phyloP scores from a whole-genome alignment of 352 stramenopile genomes.

The Phytopythium aichiense region DNA sequence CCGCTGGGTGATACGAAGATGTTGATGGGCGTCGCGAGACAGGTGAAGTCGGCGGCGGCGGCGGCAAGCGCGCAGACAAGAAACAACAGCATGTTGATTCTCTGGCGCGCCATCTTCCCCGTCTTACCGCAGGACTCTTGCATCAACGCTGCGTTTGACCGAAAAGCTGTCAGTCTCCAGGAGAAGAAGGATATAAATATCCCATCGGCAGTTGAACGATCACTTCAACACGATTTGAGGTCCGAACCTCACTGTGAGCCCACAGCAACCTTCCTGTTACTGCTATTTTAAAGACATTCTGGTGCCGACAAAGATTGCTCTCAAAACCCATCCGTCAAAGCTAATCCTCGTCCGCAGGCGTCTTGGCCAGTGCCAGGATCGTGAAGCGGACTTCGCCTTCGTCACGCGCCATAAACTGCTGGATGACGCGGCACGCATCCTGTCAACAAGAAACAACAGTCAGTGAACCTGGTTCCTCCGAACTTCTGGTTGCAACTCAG shows the following conservation, averaged over 20 bases:
- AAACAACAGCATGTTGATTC: not conserved
- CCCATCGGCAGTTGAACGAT: too few relatives aligned
- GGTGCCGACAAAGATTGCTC: not conserved
- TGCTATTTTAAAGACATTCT: too few relatives aligned
- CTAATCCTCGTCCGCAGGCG: conserved; percentile 21
- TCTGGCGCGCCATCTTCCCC: not conserved
- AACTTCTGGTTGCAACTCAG: not conserved
- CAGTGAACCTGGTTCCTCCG: too few relatives aligned
- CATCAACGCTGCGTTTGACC: too few relatives aligned
- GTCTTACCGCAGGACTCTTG: not conserved
- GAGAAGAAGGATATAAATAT: too few relatives aligned
- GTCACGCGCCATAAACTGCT: conserved; percentile 94
- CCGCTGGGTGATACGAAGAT: conserved; percentile 51
- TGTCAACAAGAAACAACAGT: conserved; percentile 10
- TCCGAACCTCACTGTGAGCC: too few relatives aligned
- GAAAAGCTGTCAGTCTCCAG: too few relatives aligned
- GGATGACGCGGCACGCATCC: conserved; percentile 89
- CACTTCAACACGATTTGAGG: too few relatives aligned
- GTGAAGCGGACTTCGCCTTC: conserved; percentile 94
- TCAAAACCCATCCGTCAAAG: not conserved
- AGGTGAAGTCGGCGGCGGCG: not conserved
- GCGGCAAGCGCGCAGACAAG: not conserved
- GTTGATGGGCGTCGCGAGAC: conserved; percentile 19
- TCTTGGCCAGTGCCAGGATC: conserved; percentile 90
- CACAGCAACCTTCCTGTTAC: too few relatives aligned